Evolutionary conservation across 2,329 filamentous ascomycete species (phyloP), one percentile per base, ranked within the genome.

Genomic region (Intubia oerlemansii): DNA sequence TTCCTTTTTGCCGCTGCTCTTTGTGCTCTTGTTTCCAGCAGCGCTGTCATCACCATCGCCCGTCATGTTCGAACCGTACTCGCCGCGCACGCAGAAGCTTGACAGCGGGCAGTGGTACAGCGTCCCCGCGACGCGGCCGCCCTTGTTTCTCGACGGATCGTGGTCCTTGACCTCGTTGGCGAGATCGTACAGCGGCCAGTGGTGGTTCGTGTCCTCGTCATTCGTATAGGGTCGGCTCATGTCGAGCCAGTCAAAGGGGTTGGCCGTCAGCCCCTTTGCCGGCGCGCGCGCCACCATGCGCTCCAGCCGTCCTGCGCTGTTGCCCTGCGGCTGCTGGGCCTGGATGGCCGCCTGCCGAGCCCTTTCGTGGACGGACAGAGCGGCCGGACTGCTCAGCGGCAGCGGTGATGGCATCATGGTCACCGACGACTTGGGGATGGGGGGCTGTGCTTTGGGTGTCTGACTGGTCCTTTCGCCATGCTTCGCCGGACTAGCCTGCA

Each of bases 211-310:
- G 34, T 65, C 58, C 11, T 20, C 23, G 22, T 54, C 47, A 32
- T 56, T 63, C 13, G 42, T 35, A 39, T 70, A 70, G 1, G 55
- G 53, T 15, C 33, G 36, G n/a, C 42, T 42, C 5, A 70, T 49
- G 34, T 66, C 56, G 27, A 71, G 49, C 50, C 59, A 70, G 47
- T 70, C 66, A 37, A 62, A 68, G 2, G 62, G 59, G 31, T 64
- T 53, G 47, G 32, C 49, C 13, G 25, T 18, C 5, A 21, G 18
- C 20, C 10, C 25, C 2, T 3, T 25, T 15, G 13, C 12, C 8
- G 11, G n/a, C 5, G 12, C 16, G 29, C 5, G 24, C 9, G 25
- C 17, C 22, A 30, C 14, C 11, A 30, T 20, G n/a, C 25, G 25
- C 11, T 14, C 9, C 17, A 27, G 17, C 9, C 17, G 15, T 10